A percentile compares a stretch with the other conserved stretches of the same genome.
phyloP scores from a whole-genome alignment of 306 rosid genomes.

The Cercis canadensis region DNA sequence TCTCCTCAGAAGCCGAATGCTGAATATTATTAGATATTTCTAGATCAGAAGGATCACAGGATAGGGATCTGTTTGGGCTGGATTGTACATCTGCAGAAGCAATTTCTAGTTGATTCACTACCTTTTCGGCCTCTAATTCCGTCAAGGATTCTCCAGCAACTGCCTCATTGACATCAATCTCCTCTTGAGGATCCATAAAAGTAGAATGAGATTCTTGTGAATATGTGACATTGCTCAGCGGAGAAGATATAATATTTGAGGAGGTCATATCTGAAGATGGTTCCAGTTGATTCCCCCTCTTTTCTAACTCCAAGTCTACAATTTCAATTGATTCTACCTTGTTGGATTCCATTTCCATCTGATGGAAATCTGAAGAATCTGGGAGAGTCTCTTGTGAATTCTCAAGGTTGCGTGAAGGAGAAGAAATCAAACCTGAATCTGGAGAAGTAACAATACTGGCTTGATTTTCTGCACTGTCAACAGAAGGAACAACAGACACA shows the following conservation, averaged over 20 bases:
- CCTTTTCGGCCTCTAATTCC: constrained; percentile 38
- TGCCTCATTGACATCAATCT: constrained; percentile 47
- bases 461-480: constrained; percentile 33
- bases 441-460: constrained; percentile 31
- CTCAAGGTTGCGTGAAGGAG: constrained; percentile 43
- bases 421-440: constrained; percentile 42
- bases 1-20: constrained; percentile 41
- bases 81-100: constrained; percentile 41
- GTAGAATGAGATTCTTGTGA: constrained; percentile 45
- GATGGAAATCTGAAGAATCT: constrained; percentile 39
- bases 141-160: constrained; percentile 40
- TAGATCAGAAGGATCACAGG: constrained; percentile 41
- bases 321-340: constrained; percentile 51
- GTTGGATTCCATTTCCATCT: constrained; percentile 43
- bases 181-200: constrained; percentile 39
- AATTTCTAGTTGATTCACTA: constrained; percentile 45
- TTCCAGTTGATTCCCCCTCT: constrained; percentile 35
- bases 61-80: constrained; percentile 37
- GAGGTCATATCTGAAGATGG: constrained; percentile 45
- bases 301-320: constrained; percentile 41
- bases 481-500: constrained; percentile 35
- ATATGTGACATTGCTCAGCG: constrained; percentile 38
- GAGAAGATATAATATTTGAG: constrained; percentile 34
- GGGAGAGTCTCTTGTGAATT: constrained; percentile 43
- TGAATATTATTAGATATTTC: constrained; percentile 36